phyloP scores from a whole-genome alignment of 495 filamentous ascomycete species.

The Beverwykella pulmonaria region DNA sequence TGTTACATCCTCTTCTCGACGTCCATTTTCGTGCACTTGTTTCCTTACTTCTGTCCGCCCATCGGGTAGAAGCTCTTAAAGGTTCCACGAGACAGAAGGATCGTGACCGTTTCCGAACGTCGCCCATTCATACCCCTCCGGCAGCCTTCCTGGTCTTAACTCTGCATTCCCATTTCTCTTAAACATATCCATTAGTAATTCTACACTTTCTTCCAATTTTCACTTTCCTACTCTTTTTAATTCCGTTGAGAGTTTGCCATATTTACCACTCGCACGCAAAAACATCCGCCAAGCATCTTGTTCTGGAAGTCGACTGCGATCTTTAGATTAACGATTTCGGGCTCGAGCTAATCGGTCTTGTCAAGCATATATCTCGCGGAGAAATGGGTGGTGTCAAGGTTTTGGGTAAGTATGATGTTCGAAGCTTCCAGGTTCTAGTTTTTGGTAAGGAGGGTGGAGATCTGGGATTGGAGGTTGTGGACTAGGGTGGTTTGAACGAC shows the following conservation, averaged over 20 bases:
- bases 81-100: background rate
- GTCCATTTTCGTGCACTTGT: background rate
- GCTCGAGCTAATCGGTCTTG: too few relatives aligned
- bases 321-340: constrained; percentile 26
- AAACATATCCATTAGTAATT: too few relatives aligned
- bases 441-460: background rate
- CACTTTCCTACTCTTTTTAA: background rate
- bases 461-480: constrained; percentile 3
- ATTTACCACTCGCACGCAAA: constrained; percentile 10
- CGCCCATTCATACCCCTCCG: background rate
- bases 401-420: too few relatives aligned
- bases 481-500: too few relatives aligned
- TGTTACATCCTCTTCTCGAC: background rate
- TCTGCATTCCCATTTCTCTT: background rate
- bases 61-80: background rate
- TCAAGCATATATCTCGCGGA: too few relatives aligned
- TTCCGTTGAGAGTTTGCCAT: background rate
- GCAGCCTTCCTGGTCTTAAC: background rate
- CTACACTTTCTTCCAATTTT: too few relatives aligned
- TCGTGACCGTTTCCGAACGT: background rate
- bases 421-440: constrained; percentile 2
- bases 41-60: background rate
- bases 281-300: constrained; percentile 10
- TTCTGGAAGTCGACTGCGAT: constrained; percentile 8
- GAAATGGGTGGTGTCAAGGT: too few relatives aligned